phyloP scores from a whole-genome alignment of 2,329 filamentous ascomycete genomes.

The Hymenoscyphus salicellus region DNA sequence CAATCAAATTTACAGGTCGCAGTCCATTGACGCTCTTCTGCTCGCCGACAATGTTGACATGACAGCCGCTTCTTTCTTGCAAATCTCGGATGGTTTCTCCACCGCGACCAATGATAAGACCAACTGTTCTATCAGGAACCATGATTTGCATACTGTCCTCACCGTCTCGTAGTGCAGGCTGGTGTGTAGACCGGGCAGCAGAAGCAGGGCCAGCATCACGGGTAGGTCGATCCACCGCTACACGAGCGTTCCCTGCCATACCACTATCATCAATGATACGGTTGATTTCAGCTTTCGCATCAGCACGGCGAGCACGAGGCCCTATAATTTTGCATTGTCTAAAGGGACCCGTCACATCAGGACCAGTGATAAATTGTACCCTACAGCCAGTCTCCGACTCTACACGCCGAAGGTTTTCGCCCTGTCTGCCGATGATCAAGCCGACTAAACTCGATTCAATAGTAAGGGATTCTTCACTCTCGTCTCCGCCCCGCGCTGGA shows the following conservation, averaged over 20 bases:
- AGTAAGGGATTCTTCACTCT: constrained; percentile 76
- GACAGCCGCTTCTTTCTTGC: constrained; percentile 87
- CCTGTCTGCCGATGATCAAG: constrained; percentile 84
- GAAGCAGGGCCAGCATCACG: constrained; percentile 31
- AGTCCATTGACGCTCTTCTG: constrained; percentile 89
- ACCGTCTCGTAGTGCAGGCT: constrained; percentile 64
- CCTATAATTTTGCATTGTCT: constrained; percentile 86
- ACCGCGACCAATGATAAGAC: constrained; percentile 88
- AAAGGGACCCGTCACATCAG: constrained; percentile 66
- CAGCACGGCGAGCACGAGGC: constrained; percentile 64
- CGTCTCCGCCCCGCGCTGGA: constrained; percentile 50
- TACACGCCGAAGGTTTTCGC: constrained; percentile 82
- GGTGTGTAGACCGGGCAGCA: constrained; percentile 32
- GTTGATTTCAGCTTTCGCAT: constrained; percentile 80
- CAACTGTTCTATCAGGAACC: constrained; percentile 90
- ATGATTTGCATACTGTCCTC: constrained; percentile 90
- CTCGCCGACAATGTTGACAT: constrained; percentile 92
- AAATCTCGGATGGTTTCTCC: constrained; percentile 91
- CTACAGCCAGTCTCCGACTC: constrained; percentile 78
- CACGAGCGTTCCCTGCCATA: constrained; percentile 44
- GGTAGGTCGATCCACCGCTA: constrained; percentile 40
- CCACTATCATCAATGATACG: constrained; percentile 85
- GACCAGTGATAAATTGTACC: constrained; percentile 81
- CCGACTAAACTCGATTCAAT: constrained; percentile 86
- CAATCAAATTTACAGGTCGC: constrained; percentile 86